Evolutionary conservation across 2,329 filamentous ascomycete species (phyloP), one percentile per base, ranked within the genome.

Genomic region (Bimuria novae-zelandiae): DNA sequence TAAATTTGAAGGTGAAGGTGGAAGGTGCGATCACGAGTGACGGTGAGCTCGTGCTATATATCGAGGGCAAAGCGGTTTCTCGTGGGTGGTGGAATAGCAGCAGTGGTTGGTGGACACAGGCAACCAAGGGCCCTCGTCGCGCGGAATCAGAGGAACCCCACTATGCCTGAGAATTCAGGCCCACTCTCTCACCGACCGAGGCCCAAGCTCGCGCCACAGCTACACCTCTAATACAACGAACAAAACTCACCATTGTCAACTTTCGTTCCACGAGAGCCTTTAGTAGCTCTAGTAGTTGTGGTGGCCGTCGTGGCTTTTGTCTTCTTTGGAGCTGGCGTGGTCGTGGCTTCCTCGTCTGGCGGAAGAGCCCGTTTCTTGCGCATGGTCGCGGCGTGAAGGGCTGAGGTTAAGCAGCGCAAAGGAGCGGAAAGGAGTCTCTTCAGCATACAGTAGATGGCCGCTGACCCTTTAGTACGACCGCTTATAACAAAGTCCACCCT

Each of bases 221-320:
- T 19, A 35, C 27, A 45, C 27, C 17, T 35, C 12, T 2, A 16
- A 10, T 8, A 10, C 35, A 37, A 4, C n/a, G n/a, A 22, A 25
- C 6, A 27, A 12, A 4, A 51, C 49, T 51, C 40, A 51, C 49
- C 49, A 29, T 51, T 23, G 12, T 45, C 25, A 11, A 7, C 14
- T 2, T 19, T 42, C 47, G 42, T 49, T 27, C 25, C 29, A 5
- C 42, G 29, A 21, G 17, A n/a, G 29, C 8, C 7, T 22, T 30
- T 40, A 7, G 19, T 21, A 3, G n/a, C 17, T 32, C 25, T 41
- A 7, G 12, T 19, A 17, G 19, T 14, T 14, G 7, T 22, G 17
- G n/a, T 17, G 4, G 35, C 21, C 30, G 7, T 22, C 12, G n/a
- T 17, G 4, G 35, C 21, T 22, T 49, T 49, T 19, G 47, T 49